These are phyloP conservation scores for Colletotrichum sp. DNA, from an alignment of 2,329 filamentous ascomycete genomes.

Conservation along the genomic window DNA sequence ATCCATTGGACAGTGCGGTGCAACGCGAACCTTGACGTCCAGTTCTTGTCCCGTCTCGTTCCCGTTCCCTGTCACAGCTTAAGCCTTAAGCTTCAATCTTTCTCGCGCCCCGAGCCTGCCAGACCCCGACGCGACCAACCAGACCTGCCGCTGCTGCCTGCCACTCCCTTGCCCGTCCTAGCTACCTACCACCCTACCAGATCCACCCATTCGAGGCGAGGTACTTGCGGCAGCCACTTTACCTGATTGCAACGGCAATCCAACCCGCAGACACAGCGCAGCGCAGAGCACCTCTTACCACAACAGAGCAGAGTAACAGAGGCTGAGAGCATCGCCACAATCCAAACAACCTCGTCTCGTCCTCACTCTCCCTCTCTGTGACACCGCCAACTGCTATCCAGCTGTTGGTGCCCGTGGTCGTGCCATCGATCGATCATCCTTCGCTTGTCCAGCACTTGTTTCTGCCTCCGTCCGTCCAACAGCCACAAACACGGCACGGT, in stretches of 20 bases:
- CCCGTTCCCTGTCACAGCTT: not conserved
- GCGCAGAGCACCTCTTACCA: not conserved
- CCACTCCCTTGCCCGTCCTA: not conserved
- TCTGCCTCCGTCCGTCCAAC: not conserved
- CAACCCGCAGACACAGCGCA: not conserved
- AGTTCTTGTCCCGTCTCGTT: not conserved
- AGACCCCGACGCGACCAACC: not conserved
- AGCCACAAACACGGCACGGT: not conserved
- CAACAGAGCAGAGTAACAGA: not conserved
- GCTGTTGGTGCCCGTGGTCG: not conserved
- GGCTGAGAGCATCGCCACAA: slow-evolving; percentile 6
- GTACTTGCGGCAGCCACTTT: not conserved
- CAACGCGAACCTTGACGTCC: not conserved
- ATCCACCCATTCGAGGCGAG: not conserved
- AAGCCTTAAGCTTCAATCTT: not conserved
- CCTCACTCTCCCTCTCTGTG: not conserved
- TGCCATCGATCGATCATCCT: not conserved
- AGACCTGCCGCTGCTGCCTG: not conserved
- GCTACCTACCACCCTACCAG: not conserved
- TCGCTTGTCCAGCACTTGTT: not conserved
- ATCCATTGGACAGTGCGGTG: not conserved
- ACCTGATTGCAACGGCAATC: not conserved
- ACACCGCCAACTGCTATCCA: not conserved
- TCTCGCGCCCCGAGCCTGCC: not conserved
- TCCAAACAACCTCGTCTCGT: not conserved